These are phyloP conservation scores for Gorgonomyces haynaldii DNA, from an alignment of 192 early-diverging fungal species.

Conservation along the genomic window DNA sequence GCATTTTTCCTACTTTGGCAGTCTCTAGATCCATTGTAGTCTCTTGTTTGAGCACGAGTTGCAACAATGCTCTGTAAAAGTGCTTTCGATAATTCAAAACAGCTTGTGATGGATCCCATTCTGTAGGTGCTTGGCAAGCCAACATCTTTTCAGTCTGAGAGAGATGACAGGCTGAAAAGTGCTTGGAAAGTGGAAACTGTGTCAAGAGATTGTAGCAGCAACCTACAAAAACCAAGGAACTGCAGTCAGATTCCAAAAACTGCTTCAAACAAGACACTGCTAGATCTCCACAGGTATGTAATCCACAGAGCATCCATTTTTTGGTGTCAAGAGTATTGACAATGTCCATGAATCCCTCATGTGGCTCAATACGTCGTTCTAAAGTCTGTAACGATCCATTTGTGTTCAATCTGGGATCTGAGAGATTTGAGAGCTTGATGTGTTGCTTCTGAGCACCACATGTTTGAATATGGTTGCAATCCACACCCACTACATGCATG, in stretches of 20 bases:
- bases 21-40: too few species aligned
- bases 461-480: slow-evolving; percentile 58
- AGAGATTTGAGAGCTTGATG: neutral
- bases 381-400: neutral
- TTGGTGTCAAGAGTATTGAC: neutral
- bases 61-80: too few species aligned
- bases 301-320: slow-evolving; percentile 63
- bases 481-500: slow-evolving; percentile 54
- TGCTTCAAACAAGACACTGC: slow-evolving; percentile 54
- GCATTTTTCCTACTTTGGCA: too few species aligned
- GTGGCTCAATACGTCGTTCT: neutral
- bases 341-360: neutral
- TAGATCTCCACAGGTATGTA: slow-evolving; percentile 79
- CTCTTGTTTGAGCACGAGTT: too few species aligned
- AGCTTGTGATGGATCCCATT: too few species aligned
- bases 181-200: too few species aligned
- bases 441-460: slow-evolving; percentile 46
- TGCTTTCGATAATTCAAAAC: too few species aligned
- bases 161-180: too few species aligned
- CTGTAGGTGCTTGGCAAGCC: too few species aligned
- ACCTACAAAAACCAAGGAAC: slow-evolving; percentile 57
- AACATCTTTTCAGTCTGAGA: too few species aligned
- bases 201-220: slow-evolving; percentile 96
- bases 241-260: slow-evolving; percentile 29
- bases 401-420: neutral